These are phyloP conservation scores for Brachypodium distachyon DNA, from an alignment of 202 grass and related monocot species.

Conservation along the genomic window DNA sequence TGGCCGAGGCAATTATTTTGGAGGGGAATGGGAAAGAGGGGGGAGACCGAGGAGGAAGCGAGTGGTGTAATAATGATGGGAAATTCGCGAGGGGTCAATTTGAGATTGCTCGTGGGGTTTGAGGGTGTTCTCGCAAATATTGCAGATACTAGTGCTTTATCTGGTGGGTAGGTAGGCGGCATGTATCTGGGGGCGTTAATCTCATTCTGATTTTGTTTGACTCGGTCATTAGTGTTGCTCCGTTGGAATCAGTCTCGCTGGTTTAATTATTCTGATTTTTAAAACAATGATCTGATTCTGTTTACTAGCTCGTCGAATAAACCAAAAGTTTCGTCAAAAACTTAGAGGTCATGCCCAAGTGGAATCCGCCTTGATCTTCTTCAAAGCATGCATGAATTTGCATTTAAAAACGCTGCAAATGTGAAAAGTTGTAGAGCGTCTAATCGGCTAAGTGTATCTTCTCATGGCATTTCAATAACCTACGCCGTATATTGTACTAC, in stretches of 20 bases:
- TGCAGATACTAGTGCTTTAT: neutral
- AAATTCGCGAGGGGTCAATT: neutral
- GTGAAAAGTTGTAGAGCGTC: too few relatives aligned
- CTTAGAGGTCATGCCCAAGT: too few relatives aligned
- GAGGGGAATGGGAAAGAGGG: neutral
- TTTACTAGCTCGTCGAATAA: too few relatives aligned
- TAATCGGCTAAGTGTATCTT: too few relatives aligned
- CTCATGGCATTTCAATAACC: too few relatives aligned
- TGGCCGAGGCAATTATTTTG: neutral
- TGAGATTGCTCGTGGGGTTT: rapidly evolving
- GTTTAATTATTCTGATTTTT: neutral
- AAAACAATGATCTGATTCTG: too few relatives aligned
- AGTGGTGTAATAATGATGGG: neutral
- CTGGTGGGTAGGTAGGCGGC: neutral
- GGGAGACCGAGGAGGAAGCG: neutral
- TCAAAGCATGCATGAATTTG: too few relatives aligned
- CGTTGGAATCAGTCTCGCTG: neutral
- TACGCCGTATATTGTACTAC: too few relatives aligned
- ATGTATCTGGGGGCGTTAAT: neutral
- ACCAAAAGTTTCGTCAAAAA: too few relatives aligned
- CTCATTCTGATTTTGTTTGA: neutral
- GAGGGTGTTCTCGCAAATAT: constrained; percentile 12
- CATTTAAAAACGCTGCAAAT: too few relatives aligned
- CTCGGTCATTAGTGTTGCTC: neutral
- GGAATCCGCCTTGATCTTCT: too few relatives aligned